Conservation (phyloP, 2,329 filamentous ascomycete genomes). For the Grosmannia clavigera region DNA sequence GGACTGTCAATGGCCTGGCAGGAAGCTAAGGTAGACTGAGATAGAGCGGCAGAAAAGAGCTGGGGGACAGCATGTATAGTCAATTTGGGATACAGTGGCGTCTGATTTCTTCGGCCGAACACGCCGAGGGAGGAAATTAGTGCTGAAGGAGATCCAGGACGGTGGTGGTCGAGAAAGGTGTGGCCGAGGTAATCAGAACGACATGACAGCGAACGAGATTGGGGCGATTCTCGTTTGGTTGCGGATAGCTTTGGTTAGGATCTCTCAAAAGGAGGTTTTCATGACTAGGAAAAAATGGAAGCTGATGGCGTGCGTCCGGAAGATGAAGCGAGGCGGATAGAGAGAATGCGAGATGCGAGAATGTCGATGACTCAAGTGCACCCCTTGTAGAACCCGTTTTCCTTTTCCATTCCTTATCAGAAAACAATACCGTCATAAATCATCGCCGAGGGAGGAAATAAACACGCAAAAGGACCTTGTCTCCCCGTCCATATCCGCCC, state of each 20-base stretch:
- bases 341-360: conserved; percentile 12
- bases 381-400: conserved; percentile 13
- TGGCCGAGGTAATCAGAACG: background rate
- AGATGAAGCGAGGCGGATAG: conserved; percentile 10
- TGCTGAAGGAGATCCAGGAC: background rate
- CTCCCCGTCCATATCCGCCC: conserved; percentile 4
- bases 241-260: conserved; percentile 10
- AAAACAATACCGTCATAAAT: conserved; percentile 11
- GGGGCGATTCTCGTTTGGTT: conserved; percentile 12
- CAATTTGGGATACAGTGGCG: background rate
- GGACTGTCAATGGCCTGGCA: background rate
- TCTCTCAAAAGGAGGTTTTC: conserved; percentile 17
- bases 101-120: background rate
- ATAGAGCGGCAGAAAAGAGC: background rate
- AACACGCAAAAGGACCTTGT: conserved; percentile 4
- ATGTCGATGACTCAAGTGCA: conserved; percentile 27
- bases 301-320: conserved; percentile 16
- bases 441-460: conserved; percentile 11
- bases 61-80: background rate
- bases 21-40: background rate
- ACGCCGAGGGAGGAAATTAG: background rate
- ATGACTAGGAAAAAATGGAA: conserved; percentile 16
- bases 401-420: conserved; percentile 7
- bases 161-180: background rate
- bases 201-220: conserved; percentile 7